A percentile compares a stretch with the other conserved stretches of the same genome.
Evolutionary conservation across 805 yeast species (phyloP).

Genomic region (Candida oleophila): DNA sequence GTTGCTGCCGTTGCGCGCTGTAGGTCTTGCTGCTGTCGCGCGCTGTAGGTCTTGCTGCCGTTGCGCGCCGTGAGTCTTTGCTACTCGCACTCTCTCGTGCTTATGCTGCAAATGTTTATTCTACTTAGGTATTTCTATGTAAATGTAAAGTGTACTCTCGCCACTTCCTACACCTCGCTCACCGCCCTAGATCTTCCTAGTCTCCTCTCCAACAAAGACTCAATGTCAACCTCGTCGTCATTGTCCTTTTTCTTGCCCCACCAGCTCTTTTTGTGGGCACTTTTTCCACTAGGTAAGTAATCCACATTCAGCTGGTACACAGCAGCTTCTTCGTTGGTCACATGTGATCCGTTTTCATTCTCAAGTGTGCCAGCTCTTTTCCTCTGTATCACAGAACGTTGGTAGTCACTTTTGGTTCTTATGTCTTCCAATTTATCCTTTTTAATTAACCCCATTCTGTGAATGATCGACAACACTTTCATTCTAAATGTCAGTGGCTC

Average conservation of each 20-base stretch:
- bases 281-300: slow-evolving; percentile 72
- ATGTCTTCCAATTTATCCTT: slow-evolving; percentile 1
- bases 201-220: slow-evolving; percentile 54
- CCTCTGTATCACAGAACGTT: slow-evolving; percentile 22
- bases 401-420: background rate
- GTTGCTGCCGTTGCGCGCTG: too few relatives aligned
- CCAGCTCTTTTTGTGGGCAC: slow-evolving; percentile 39
- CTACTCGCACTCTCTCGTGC: too few relatives aligned
- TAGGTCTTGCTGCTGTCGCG: too few relatives aligned
- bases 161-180: background rate
- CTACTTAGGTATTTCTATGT: too few relatives aligned
- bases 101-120: too few relatives aligned
- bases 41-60: too few relatives aligned
- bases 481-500: slow-evolving; percentile 34
- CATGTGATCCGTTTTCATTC: too few relatives aligned
- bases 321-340: slow-evolving; percentile 29
- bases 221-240: slow-evolving; percentile 46
- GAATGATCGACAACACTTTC: slow-evolving; percentile 4
- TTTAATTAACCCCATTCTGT: slow-evolving; percentile 11
- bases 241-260: slow-evolving; percentile 31
- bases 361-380: slow-evolving; percentile 51
- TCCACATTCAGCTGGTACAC: slow-evolving; percentile 40
- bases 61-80: too few relatives aligned
- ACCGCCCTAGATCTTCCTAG: slow-evolving; percentile 12
- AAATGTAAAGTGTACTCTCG: too few relatives aligned